Base-by-base conservation (phyloP, 768 basidiomycete genomes). In the Agaricus subrufescens region DNA sequence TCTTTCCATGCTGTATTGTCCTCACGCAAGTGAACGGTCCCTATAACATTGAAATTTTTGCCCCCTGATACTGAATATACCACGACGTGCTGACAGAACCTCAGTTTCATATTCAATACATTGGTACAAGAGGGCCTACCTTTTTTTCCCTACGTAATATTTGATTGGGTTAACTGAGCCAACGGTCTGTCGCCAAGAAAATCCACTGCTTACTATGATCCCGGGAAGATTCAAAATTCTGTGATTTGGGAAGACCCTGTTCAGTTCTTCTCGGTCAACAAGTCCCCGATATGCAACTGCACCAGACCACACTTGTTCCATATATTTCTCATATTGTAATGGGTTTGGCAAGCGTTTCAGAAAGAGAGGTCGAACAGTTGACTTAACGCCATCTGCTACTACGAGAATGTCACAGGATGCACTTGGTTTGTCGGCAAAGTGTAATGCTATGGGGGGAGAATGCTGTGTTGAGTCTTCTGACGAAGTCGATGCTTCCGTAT, bases 61-160 rank as follows among this genome's bases (percentile, higher is more conserved):
- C 78, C 79, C 46, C 71, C 67, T 2, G 79, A 73, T 12, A 83
- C 74, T 0, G 80, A 72, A 65, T 82, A 83, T 1, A 67, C 69
- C 8, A 82, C 67, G 19, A 79, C 52, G 62, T 76, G 73, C 82
- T 83, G 43, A 12, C 5, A 29, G 26, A 11, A 23, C 29, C 37
- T 30, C 5, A 15, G 34, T 15, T 27, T 4, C 31, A 29, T 29
- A 37, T 42, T 26, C 34, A 14, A 7, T 40, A 19, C 14, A 30
- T 15, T 8, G 25, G 30, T 27, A 50, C 12, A 38, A 19, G 42
- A n/a, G 42, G 37, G 31, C 53, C 57, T 25, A 66, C 67, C 48
- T 63, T 63, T 57, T 54, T 46, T 64, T 66, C 10, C 65, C 65
- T 11, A 60, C 30, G 50, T 64, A 63, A 62, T 65, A 45, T 4